Evolutionary conservation across 768 basidiomycete genomes (phyloP).

Genomic region (Floccularia luteovirens): DNA sequence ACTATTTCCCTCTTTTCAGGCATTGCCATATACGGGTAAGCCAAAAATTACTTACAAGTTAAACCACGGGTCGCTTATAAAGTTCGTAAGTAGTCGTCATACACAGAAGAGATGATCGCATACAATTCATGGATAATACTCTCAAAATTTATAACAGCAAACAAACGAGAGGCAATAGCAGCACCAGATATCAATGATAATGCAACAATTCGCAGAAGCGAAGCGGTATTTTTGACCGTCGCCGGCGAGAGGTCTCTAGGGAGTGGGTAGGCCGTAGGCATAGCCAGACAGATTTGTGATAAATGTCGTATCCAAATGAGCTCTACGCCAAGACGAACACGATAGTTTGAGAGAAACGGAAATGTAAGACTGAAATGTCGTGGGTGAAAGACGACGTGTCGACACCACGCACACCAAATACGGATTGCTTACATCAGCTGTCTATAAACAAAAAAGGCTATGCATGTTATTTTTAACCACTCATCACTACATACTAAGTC

Average conservation of each 20-base stretch:
- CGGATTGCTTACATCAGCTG: too few relatives aligned
- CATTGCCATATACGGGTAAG: slow-evolving; percentile 8
- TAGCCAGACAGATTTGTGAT: slow-evolving; percentile 29
- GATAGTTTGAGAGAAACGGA: too few relatives aligned
- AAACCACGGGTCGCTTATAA: slow-evolving; percentile 91
- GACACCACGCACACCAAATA: too few relatives aligned
- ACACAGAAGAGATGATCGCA: slow-evolving; percentile 21
- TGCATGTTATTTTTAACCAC: too few relatives aligned
- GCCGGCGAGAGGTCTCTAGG: slow-evolving; percentile 62
- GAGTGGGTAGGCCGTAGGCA: slow-evolving; percentile 69
- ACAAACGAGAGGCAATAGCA: slow-evolving; percentile 91
- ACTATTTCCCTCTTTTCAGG: slow-evolving; percentile 31
- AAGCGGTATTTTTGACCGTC: slow-evolving; percentile 81
- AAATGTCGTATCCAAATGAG: too few relatives aligned
- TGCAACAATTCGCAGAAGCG: slow-evolving; percentile 85
- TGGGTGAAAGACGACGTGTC: too few relatives aligned
- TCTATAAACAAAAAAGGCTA: too few relatives aligned
- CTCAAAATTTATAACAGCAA: slow-evolving; percentile 97
- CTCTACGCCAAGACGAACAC: too few relatives aligned
- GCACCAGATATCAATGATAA: slow-evolving; percentile 88
- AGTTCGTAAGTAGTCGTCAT: slow-evolving; percentile 8
- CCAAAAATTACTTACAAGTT: slow-evolving; percentile 71
- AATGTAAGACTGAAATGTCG: too few relatives aligned
- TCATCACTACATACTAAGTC: too few relatives aligned
- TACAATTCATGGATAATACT: slow-evolving; percentile 99